Evolutionary conservation across 2,329 filamentous ascomycete genomes (phyloP), one percentile per base, ranked within the genome.

Genomic region (Hansfordia pulvinata): DNA sequence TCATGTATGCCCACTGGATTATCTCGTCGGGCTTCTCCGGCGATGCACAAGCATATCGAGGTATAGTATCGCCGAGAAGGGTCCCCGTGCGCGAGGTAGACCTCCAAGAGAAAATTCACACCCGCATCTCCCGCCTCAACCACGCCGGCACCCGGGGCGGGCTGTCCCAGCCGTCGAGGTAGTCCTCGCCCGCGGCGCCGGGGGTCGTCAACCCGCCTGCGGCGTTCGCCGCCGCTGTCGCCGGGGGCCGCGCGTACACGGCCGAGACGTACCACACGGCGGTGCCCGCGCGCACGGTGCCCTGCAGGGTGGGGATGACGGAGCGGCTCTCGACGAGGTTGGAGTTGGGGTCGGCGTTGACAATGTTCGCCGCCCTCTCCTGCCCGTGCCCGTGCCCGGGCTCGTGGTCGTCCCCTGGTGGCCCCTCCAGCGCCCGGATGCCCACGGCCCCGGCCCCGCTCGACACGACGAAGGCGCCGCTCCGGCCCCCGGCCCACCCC

Each of bases 341-440:
- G 25, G 75, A 79, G 53, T 86, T 85, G 6, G 80, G 78, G 45
- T 86, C 81, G 8, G 78, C 76, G 30, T 83, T 73, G 25, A 85
- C 69, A 15, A 83, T 58, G 43, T 66, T 73, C 3, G 78, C 79
- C 28, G 49, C 52, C 12, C 76, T 59, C 10, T 44, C 56, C 7
- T 44, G n/a, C n/a, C n/a, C n/a, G n/a, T n/a, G n/a, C n/a, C n/a
- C n/a, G n/a, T n/a, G n/a, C n/a, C n/a, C n/a, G n/a, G n/a, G n/a
- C n/a, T n/a, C n/a, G n/a, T n/a, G n/a, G n/a, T n/a, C n/a, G n/a
- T n/a, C n/a, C n/a, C n/a, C n/a, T n/a, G n/a, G n/a, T n/a, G n/a
- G 53, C 1, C 59, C 58, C 42, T 58, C 78, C 29, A 62, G 53
- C 36, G 51, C 74, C 46, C 37, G 69, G 58, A 64, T 79, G 43